phyloP scores from a whole-genome alignment of 441 rosid genomes.

The Melastoma candidum region DNA sequence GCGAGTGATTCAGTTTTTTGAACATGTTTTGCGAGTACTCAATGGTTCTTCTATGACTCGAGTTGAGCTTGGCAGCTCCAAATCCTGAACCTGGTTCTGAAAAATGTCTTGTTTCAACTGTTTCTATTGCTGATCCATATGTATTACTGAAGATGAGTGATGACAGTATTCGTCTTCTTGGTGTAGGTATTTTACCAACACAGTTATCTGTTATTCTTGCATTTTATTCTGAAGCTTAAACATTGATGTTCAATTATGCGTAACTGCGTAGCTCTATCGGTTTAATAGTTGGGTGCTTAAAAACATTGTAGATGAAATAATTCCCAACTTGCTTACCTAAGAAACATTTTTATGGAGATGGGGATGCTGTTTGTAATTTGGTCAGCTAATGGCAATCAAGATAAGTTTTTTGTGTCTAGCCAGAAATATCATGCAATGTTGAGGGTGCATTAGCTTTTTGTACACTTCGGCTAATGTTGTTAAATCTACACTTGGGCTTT shows the following conservation, averaged over 20 bases:
- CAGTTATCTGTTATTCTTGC: neutral
- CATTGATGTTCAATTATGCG: too few relatives aligned
- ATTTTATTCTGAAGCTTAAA: neutral
- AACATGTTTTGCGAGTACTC: constrained; percentile 88
- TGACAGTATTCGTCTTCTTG: constrained; percentile 78
- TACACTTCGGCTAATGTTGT: too few relatives aligned
- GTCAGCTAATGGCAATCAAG: too few relatives aligned
- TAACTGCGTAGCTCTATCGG: too few relatives aligned
- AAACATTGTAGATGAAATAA: too few relatives aligned
- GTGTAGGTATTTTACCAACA: constrained; percentile 60
- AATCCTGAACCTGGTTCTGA: constrained; percentile 74
- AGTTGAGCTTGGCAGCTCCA: constrained; percentile 62
- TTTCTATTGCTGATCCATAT: constrained; percentile 93
- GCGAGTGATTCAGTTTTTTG: constrained; percentile 89
- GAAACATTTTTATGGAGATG: too few relatives aligned
- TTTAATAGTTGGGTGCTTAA: too few relatives aligned
- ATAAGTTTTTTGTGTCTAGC: too few relatives aligned
- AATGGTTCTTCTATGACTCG: constrained; percentile 98
- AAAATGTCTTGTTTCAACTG: constrained; percentile 56
- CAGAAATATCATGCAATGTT: too few relatives aligned
- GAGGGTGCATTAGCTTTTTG: too few relatives aligned
- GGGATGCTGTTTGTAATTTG: too few relatives aligned
- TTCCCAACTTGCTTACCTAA: too few relatives aligned
- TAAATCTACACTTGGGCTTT: constrained; percentile 7
- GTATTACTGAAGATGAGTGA: constrained; percentile 85